phyloP scores from a whole-genome alignment of 108 stramenopile species.

The Bacterosira constricta region DNA sequence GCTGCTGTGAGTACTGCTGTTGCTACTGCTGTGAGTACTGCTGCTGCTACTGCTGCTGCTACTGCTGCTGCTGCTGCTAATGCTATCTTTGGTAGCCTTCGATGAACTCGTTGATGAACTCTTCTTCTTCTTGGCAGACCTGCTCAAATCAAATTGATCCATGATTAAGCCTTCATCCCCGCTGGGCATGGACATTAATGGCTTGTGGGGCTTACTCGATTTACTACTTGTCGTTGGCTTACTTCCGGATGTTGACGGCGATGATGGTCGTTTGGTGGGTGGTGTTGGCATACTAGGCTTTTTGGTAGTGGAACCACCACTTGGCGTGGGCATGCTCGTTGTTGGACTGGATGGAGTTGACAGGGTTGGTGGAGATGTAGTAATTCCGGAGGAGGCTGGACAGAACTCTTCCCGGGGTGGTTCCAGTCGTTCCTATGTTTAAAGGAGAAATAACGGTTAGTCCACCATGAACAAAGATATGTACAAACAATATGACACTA shows the following conservation, averaged over 20 bases:
- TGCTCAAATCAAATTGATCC: not conserved
- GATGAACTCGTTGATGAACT: not conserved
- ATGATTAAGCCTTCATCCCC: not conserved
- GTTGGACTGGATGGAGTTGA: not conserved
- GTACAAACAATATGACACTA: not conserved
- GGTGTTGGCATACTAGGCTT: too few species aligned
- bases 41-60: not conserved
- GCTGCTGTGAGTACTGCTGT: not conserved
- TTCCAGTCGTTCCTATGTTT: conserved; percentile 11
- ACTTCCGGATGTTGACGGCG: not conserved
- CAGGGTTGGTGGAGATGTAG: too few species aligned
- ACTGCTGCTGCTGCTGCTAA: not conserved
- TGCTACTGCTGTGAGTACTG: too few species aligned
- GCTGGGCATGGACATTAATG: not conserved
- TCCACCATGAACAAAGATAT: not conserved
- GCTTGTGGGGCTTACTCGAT: not conserved
- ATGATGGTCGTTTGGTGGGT: too few species aligned
- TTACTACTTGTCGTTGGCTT: not conserved
- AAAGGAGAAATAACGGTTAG: not conserved
- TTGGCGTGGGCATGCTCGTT: not conserved
- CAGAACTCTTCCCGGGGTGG: conserved; percentile 46
- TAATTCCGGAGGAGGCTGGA: conserved; percentile 16
- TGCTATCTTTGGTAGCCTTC: not conserved
- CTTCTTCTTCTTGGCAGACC: not conserved
- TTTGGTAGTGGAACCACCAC: not conserved